Evolutionary conservation across 345 rosid genomes (phyloP), one percentile per base, ranked within the genome.

Genomic region (Erodium maritimum): DNA sequence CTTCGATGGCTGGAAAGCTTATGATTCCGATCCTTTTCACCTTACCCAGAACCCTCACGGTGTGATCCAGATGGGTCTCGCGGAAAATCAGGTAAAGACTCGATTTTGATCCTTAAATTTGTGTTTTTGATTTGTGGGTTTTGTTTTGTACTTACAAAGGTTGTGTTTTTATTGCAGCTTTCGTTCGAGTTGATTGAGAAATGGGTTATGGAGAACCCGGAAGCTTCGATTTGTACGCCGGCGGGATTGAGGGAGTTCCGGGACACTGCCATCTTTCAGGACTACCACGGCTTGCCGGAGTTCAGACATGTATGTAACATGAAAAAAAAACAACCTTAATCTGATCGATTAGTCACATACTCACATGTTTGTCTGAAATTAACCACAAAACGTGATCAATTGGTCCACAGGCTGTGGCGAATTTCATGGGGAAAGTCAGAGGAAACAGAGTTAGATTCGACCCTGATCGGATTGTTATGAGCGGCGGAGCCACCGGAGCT

Each of bases 401-500:
- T 42, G 5, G 48, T 42, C 17, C 48, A 46, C 80, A 93, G 99
- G 95, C 91, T 52, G 77, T 93, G 13, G 97, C 97, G 19, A 90
- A 78, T 14, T 93, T 89, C 56, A 93, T 93, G 99, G 82, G 70
- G 55, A 83, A 73, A 76, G 91, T 84, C 17, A 87, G 97, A 70
- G 83, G 91, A 9, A 67, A 77, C 59, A 77, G 59, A 65, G 87
- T 75, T 5, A 75, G 58, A 19, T 93, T 85, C 63, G 87, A 94
- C 48, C 90, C 91, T 22, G 78, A 82, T 68, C 85, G 96, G 23
- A 76, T 94, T 58, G 99, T 90, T 12, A 94, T 90, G 99, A 85
- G 91, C 46, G 97, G 97, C 1, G 99, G 99, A 64, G 99, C 96
- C 24, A 90, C 97, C 57, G 96, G 97, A 61, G 99, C 99, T 60